A percentile compares a stretch with the other conserved stretches of the same genome.
Conservation (phyloP, 805 yeast species). For the Ogataea minuta region DNA sequence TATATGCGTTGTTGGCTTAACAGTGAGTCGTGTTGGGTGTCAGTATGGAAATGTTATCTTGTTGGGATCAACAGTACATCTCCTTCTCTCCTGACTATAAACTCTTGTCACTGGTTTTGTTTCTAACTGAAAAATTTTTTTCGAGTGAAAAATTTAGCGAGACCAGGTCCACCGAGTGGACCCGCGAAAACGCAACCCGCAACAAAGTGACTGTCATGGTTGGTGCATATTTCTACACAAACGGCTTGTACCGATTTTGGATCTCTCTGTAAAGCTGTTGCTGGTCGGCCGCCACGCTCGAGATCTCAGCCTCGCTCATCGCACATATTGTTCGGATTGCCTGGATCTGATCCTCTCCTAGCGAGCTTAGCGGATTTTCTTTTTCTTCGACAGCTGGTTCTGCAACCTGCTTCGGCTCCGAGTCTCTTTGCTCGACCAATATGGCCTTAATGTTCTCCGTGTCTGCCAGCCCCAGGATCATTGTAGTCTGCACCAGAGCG, state of each 20-base stretch:
- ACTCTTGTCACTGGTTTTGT: constrained; percentile 15
- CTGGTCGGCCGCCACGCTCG: constrained; percentile 20
- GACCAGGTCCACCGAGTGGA: constrained; percentile 1
- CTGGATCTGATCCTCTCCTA: constrained; percentile 20
- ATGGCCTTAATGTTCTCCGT: constrained; percentile 26
- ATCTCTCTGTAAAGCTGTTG: constrained; percentile 26
- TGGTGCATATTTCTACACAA: constrained; percentile 6
- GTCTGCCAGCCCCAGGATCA: constrained; percentile 36
- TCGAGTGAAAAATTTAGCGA: constrained; percentile 15
- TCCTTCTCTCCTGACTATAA: constrained; percentile 12
- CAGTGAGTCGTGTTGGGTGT: constrained; percentile 7
- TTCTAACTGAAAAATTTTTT: constrained; percentile 12
- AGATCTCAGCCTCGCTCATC: constrained; percentile 25
- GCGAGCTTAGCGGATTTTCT: constrained; percentile 9
- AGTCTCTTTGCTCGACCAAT: constrained; percentile 12
- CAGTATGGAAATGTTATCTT: constrained; percentile 10
- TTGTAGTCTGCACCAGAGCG: constrained; percentile 74
- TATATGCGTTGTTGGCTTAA: constrained; percentile 5
- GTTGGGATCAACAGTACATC: constrained; percentile 8
- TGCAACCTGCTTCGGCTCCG: background rate
- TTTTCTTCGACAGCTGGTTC: constrained; percentile 2
- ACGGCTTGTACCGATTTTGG: constrained; percentile 20
- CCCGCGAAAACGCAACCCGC: constrained; percentile 11
- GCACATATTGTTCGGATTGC: constrained; percentile 25
- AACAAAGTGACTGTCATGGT: constrained; percentile 13